Percentiles rank a stretch among this genome's conserved stretches.
These are phyloP conservation scores for Abrus precatorius DNA, from an alignment of 306 rosid genomes.

Conservation along the genomic window DNA sequence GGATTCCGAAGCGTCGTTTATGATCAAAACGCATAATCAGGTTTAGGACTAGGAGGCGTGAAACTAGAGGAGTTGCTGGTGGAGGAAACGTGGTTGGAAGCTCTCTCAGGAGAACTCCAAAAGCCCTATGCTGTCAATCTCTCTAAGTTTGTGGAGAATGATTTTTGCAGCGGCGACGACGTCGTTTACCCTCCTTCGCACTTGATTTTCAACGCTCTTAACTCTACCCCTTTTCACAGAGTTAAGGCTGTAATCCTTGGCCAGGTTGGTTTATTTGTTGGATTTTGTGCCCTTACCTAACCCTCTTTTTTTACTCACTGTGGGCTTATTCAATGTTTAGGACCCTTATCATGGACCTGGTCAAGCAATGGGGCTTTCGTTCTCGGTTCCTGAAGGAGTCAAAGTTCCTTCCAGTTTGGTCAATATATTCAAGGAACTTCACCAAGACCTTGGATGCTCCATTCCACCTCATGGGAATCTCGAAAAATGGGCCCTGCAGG, in stretches of 20 bases:
- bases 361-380: slow-evolving; percentile 99
- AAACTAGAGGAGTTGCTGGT: slow-evolving; percentile 81
- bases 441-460: slow-evolving; percentile 88
- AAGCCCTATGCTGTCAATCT: slow-evolving; percentile 79
- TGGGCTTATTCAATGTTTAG: slow-evolving; percentile 47
- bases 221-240: slow-evolving; percentile 76
- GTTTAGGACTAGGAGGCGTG: slow-evolving; percentile 42
- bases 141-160: slow-evolving; percentile 70
- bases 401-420: slow-evolving; percentile 90
- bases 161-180: slow-evolving; percentile 51
- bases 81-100: slow-evolving; percentile 83
- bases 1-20: background rate
- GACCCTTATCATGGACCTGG: slow-evolving; percentile 99
- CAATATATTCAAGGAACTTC: slow-evolving; percentile 87
- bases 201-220: slow-evolving; percentile 92
- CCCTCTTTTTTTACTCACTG: background rate
- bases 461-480: slow-evolving; percentile 87
- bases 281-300: background rate
- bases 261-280: slow-evolving; percentile 50
- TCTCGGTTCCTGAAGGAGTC: slow-evolving; percentile 91
- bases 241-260: slow-evolving; percentile 94
- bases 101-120: slow-evolving; percentile 69
- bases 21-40: background rate
- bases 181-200: slow-evolving; percentile 80
- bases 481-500: slow-evolving; percentile 95